These are phyloP conservation scores for Claviceps pazoutovae DNA, from an alignment of 2,329 filamentous ascomycete species.

Conservation along the genomic window DNA sequence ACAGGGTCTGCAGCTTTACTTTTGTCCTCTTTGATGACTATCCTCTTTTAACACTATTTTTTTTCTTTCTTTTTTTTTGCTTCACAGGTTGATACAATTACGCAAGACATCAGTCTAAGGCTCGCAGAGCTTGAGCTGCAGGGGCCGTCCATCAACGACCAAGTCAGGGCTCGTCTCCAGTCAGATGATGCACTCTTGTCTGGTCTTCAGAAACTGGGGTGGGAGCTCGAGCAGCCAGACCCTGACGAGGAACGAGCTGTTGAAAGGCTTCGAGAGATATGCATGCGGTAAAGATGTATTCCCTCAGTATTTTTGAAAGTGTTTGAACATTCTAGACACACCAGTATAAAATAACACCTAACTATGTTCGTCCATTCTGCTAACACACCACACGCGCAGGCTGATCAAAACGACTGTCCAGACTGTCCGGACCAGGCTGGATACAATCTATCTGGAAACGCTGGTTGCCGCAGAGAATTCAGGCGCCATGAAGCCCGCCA, in stretches of 20 bases:
- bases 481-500: slow-evolving; percentile 14
- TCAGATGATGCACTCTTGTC: slow-evolving; percentile 53
- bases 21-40: not conserved
- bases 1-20: not conserved
- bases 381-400: slow-evolving; percentile 25
- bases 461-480: slow-evolving; percentile 18
- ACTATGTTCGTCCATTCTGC: no score
- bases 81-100: slow-evolving; percentile 32
- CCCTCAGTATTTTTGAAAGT: not conserved
- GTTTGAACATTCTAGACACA: no score
- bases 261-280: slow-evolving; percentile 43
- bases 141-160: slow-evolving; percentile 30
- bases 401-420: slow-evolving; percentile 45
- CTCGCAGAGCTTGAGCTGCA: slow-evolving; percentile 38
- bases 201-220: slow-evolving; percentile 51
- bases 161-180: slow-evolving; percentile 34
- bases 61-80: not conserved
- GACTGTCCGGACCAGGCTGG: slow-evolving; percentile 37
- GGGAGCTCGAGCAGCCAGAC: slow-evolving; percentile 40
- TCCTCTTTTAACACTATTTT: not conserved
- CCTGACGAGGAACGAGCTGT: slow-evolving; percentile 38
- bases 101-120: slow-evolving; percentile 31
- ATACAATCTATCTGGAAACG: slow-evolving; percentile 40
- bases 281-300: slow-evolving; percentile 30
- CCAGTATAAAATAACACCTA: not conserved